Percentiles rank a stretch among this genome's conserved stretches.
Conservation (phyloP, 2,329 filamentous ascomycete species). For the Arthrobotrys iridis region DNA sequence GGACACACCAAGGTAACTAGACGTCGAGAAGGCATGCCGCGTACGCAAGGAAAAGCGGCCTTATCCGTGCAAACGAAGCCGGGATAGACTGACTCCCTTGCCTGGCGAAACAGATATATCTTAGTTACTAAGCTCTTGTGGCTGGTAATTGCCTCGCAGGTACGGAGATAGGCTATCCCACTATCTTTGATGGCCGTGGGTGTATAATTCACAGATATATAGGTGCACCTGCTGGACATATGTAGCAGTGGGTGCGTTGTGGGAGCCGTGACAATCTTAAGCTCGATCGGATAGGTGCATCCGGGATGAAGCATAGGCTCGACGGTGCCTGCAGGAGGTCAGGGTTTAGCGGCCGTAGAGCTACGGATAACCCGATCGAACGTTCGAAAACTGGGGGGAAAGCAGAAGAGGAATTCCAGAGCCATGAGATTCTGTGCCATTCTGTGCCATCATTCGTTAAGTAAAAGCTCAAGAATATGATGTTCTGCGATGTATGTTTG, state of each 20-base stretch:
- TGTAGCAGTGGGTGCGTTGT: constrained; percentile 6
- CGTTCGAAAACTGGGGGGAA: not conserved
- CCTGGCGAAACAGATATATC: not conserved
- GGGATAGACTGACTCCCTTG: not conserved
- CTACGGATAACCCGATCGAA: constrained; percentile 9
- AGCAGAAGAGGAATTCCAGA: not conserved
- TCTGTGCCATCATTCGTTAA: too few relatives aligned
- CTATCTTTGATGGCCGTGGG: not conserved
- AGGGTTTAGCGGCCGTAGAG: constrained; percentile 8
- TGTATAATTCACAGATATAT: not conserved
- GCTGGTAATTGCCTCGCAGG: constrained; percentile 15
- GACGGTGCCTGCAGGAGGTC: constrained; percentile 27
- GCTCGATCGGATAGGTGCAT: constrained; percentile 43
- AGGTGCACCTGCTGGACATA: not conserved
- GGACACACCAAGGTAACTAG: not conserved
- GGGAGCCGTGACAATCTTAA: not conserved
- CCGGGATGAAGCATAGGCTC: constrained; percentile 9
- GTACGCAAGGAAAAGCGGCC: constrained; percentile 4
- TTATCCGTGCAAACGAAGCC: not conserved
- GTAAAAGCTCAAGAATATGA: too few relatives aligned
- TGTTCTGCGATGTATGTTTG: too few relatives aligned
- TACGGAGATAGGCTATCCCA: constrained; percentile 2
- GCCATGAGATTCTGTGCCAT: not conserved
- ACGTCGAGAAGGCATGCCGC: constrained; percentile 2
- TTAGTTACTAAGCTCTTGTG: constrained; percentile 45